These are phyloP conservation scores for Daldinia concentrica DNA, from an alignment of 495 filamentous ascomycete genomes.

Conservation along the genomic window DNA sequence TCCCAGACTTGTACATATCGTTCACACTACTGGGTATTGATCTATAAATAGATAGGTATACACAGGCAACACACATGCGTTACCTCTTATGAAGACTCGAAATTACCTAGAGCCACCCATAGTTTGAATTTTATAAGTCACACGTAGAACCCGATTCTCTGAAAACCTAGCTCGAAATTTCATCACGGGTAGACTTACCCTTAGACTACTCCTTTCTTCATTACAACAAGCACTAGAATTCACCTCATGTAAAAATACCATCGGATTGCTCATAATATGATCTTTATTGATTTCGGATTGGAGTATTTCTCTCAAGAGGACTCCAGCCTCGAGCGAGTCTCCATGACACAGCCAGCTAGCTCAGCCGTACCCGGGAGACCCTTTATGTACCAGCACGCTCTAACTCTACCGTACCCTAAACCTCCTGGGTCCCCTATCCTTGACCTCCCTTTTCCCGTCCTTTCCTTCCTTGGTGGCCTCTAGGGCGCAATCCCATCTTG, in stretches of 20 bases:
- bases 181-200: no score
- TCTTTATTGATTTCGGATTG: constrained; percentile 32
- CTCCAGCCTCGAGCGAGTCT: constrained; percentile 38
- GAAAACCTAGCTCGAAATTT: neutral
- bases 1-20: no score
- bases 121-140: no score
- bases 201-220: neutral
- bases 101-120: no score
- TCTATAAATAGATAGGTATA: no score
- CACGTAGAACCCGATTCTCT: no score
- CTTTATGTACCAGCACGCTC: constrained; percentile 18
- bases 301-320: constrained; percentile 40
- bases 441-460: neutral
- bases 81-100: no score
- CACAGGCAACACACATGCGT: no score
- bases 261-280: constrained; percentile 1
- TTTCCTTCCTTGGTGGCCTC: neutral
- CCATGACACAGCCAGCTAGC: constrained; percentile 5
- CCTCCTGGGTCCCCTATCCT: constrained; percentile 1
- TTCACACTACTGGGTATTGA: no score
- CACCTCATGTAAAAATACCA: neutral
- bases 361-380: constrained; percentile 19
- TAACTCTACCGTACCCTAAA: constrained; percentile 8
- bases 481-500: neutral
- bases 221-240: neutral